A percentile compares a stretch with the other conserved stretches of the same genome.
Evolutionary conservation across 495 filamentous ascomycete genomes (phyloP).

Genomic region (Aspergillus coremiiformis): DNA sequence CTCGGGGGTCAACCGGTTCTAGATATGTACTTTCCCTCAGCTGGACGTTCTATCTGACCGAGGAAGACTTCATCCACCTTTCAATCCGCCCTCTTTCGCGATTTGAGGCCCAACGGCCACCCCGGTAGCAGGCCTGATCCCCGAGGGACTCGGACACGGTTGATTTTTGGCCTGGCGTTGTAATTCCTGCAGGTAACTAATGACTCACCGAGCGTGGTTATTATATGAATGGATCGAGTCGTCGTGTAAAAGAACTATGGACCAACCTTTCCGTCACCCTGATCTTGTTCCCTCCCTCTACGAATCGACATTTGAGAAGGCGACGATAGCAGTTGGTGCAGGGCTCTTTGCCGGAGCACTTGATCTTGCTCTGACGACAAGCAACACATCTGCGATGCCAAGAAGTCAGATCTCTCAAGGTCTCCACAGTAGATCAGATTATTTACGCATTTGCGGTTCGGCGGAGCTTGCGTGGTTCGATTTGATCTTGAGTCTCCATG

Average conservation of each 20-base stretch:
- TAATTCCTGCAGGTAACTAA: neutral
- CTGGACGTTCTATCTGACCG: neutral
- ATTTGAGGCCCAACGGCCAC: neutral
- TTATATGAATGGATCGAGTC: too few relatives aligned
- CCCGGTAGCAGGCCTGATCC: constrained; percentile 1
- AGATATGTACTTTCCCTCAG: neutral
- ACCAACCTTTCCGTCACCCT: constrained; percentile 21
- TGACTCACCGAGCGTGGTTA: neutral
- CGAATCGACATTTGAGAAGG: constrained; percentile 17
- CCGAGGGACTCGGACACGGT: neutral
- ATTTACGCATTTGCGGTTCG: constrained; percentile 14
- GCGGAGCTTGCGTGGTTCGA: constrained; percentile 7
- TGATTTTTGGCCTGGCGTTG: constrained; percentile 4
- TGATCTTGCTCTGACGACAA: constrained; percentile 35
- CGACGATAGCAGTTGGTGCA: constrained; percentile 27
- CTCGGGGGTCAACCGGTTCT: neutral
- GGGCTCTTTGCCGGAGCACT: constrained; percentile 28
- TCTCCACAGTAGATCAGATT: neutral
- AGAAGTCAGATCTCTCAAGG: neutral
- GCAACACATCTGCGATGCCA: constrained; percentile 21
- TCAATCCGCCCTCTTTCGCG: neutral
- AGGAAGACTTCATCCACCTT: neutral
- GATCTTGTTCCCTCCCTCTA: constrained; percentile 16
- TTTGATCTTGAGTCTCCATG: neutral
- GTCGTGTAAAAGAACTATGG: too few relatives aligned